A percentile compares a stretch with the other conserved stretches of the same genome.
Conservation (phyloP, 306 rosid species). For the Purshia tridentata region DNA sequence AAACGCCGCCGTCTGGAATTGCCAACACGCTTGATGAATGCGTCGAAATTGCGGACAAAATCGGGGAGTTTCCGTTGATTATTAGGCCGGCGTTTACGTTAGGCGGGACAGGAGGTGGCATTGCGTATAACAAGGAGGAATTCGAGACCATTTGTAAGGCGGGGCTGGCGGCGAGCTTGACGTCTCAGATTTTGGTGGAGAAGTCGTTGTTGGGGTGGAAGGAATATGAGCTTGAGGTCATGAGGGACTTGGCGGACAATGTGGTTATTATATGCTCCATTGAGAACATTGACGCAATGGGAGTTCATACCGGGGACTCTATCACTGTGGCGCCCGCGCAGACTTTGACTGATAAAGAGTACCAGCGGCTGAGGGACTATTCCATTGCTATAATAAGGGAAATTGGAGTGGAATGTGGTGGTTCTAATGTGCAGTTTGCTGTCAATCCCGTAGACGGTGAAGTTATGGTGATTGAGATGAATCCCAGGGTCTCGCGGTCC, state of each 20-base stretch:
- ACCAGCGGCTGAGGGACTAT: constrained; percentile 81
- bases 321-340: constrained; percentile 96
- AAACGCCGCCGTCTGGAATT: constrained; percentile 83
- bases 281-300: constrained; percentile 99
- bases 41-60: constrained; percentile 45
- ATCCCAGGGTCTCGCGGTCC: constrained; percentile 93
- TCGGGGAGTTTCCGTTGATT: constrained; percentile 78
- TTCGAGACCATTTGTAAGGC: constrained; percentile 84
- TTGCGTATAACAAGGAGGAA: constrained; percentile 82
- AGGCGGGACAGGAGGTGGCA: constrained; percentile 96
- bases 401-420: constrained; percentile 79
- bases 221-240: constrained; percentile 97
- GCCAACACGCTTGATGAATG: constrained; percentile 66
- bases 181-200: constrained; percentile 82
- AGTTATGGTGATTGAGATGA: constrained; percentile 99
- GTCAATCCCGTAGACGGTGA: constrained; percentile 76
- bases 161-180: constrained; percentile 82
- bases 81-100: constrained; percentile 83
- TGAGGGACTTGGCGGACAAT: constrained; percentile 96
- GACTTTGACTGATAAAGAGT: constrained; percentile 93
- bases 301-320: constrained; percentile 96
- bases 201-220: constrained; percentile 96
- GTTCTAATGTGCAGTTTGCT: constrained; percentile 96
- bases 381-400: constrained; percentile 73
- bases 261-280: constrained; percentile 94